Base-by-base conservation (phyloP, 2,329 filamentous ascomycete species). In the Ophiocordyceps unilateralis region DNA sequence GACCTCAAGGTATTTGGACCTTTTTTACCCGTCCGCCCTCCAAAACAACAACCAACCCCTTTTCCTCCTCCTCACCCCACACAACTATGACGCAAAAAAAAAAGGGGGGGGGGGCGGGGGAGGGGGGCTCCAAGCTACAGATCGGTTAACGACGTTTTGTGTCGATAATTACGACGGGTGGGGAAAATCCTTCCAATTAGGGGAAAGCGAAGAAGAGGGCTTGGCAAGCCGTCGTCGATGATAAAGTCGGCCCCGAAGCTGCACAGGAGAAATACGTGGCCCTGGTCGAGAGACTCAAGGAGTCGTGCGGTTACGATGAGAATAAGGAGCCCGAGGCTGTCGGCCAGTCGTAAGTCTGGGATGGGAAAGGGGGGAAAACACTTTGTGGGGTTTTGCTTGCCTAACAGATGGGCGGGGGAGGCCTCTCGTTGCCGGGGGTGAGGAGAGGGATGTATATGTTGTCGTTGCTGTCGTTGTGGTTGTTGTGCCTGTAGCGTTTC, bases 261-360 rank as follows among this genome's bases (percentile, higher is more conserved):
- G 87, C 87, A 19, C 81, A 93, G 73, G 69, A 76, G 59, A 67
- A 73, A 57, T 95, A 94, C 65, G 73, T 93, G 54, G 68, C 70
- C 51, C 66, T 81, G 47, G 76, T 91, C 49, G 77, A 86, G 62
- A 60, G 68, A 55, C 63, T 93, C 56, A 86, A 91, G 73, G 62
- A 55, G 46, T 73, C 74, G 59, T 74, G 80, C 62, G 81, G 79
- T 46, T 82, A 69, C 61, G 74, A 83, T 58, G 69, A 66, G 48
- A 67, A 72, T 63, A 80, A 80, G 71, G 62, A 53, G 48, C 74
- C 76, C 51, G 76, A 80, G 68, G 58, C 67, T 42, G 72, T 80
- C 40, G 59, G 60, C 4, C 32, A 36, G 32, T 36, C n/a, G 32
- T 36, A 19, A 20, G 15, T 26, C 4, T 26, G 4, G 24, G 9